These are phyloP conservation scores for Trichophyton rubrum DNA, from an alignment of 2,329 filamentous ascomycete genomes.

Conservation along the genomic window DNA sequence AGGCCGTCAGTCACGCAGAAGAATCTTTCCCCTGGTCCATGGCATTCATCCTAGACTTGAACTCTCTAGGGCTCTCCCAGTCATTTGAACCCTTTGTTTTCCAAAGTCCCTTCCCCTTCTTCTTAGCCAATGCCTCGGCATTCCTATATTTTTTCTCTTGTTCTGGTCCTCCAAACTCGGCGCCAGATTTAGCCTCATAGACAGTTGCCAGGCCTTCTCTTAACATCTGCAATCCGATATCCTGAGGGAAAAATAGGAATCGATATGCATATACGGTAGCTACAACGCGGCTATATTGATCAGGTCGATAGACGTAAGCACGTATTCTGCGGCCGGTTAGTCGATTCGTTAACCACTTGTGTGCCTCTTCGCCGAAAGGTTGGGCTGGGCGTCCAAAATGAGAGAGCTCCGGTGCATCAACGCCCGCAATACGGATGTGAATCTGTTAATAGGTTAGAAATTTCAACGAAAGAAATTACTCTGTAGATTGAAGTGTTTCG, in stretches of 20 bases:
- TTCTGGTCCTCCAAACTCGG: conserved; percentile 68
- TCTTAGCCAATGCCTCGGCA: conserved; percentile 47
- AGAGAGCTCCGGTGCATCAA: conserved; percentile 84
- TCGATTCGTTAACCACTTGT: conserved; percentile 65
- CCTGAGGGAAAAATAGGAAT: conserved; percentile 45
- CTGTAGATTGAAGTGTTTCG: conserved; percentile 16
- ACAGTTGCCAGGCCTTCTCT: conserved; percentile 73
- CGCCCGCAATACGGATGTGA: conserved; percentile 73
- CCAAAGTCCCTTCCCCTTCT: conserved; percentile 63
- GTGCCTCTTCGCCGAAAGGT: conserved; percentile 68
- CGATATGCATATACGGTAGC: conserved; percentile 67
- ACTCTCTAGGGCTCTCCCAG: conserved; percentile 76
- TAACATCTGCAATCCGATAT: conserved; percentile 85
- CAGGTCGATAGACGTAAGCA: conserved; percentile 67
- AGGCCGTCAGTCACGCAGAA: background rate
- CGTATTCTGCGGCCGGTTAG: conserved; percentile 62
- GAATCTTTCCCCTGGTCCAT: conserved; percentile 19
- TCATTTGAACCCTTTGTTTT: conserved; percentile 36
- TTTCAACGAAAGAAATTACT: background rate
- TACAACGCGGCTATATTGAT: conserved; percentile 88
- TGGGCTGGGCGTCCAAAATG: conserved; percentile 87
- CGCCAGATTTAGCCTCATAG: conserved; percentile 83
- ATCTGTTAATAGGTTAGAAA: conserved; percentile 40
- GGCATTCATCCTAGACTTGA: conserved; percentile 53
- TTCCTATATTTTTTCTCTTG: conserved; percentile 35